These are phyloP conservation scores for Candida verbasci DNA, from an alignment of 805 yeast genomes.

Conservation along the genomic window DNA sequence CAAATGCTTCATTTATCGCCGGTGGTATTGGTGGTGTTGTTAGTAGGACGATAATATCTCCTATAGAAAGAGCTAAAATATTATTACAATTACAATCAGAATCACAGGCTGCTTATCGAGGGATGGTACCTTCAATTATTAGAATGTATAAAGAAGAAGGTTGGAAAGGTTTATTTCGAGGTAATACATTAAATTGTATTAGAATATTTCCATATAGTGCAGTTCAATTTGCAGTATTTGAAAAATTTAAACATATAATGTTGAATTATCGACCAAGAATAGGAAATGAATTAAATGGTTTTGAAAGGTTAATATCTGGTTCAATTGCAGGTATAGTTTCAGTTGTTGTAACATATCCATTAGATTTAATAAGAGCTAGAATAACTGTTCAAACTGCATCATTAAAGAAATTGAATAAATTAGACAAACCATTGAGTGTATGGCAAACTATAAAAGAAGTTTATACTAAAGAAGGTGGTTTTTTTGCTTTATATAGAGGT, in stretches of 20 bases:
- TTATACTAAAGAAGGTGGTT: constrained; percentile 76
- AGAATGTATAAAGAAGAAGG: constrained; percentile 90
- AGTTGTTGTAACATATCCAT: constrained; percentile 82
- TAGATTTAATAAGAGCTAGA: constrained; percentile 88
- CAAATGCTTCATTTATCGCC: constrained; percentile 59
- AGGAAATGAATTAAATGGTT: constrained; percentile 38
- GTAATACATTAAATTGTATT: constrained; percentile 85
- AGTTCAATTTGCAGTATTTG: constrained; percentile 86
- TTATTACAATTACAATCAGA: constrained; percentile 83
- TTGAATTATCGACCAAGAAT: constrained; percentile 11
- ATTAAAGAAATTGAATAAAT: constrained; percentile 41
- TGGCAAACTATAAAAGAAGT: constrained; percentile 52
- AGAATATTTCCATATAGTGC: constrained; percentile 93
- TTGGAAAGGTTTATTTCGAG: constrained; percentile 82
- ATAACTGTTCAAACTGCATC: constrained; percentile 84
- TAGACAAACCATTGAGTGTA: constrained; percentile 67
- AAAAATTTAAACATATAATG: constrained; percentile 47
- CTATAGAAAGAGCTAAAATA: constrained; percentile 92
- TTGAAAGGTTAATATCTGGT: constrained; percentile 70
- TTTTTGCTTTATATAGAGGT: constrained; percentile 76
- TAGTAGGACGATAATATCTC: constrained; percentile 89
- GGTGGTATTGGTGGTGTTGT: constrained; percentile 79
- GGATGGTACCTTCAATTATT: constrained; percentile 67
- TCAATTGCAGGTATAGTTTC: constrained; percentile 76
- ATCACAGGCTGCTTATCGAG: constrained; percentile 49